Percentiles rank a stretch among this genome's conserved stretches.
Conservation (phyloP, 106 monocot genomes). For the Iris macrosiphon region DNA sequence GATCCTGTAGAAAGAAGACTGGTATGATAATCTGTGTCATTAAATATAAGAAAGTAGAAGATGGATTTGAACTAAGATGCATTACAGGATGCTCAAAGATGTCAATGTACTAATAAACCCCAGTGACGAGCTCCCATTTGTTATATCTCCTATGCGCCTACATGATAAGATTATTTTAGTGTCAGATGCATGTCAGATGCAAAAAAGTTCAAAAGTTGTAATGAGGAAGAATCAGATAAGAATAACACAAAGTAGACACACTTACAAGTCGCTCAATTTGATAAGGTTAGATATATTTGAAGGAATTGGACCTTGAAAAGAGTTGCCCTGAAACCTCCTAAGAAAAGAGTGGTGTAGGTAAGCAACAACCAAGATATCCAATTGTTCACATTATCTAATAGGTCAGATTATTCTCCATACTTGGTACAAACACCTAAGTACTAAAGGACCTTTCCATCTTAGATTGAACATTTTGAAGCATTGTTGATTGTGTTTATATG, state of each 20-base stretch:
- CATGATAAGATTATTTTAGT: constrained; percentile 1
- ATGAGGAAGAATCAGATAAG: not conserved
- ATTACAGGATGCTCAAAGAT: constrained; percentile 67
- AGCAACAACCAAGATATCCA: no score
- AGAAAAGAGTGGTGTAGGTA: no score
- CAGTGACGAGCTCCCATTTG: constrained; percentile 64
- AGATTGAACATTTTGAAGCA: not conserved
- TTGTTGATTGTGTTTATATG: not conserved
- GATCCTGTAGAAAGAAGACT: constrained; percentile 30
- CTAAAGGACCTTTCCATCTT: not conserved
- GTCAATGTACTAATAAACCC: constrained; percentile 61
- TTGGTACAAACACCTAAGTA: not conserved
- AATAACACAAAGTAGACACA: not conserved
- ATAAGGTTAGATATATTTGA: constrained; percentile 39
- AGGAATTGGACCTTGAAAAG: constrained; percentile 73
- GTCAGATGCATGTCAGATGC: no score
- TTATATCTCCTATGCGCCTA: constrained; percentile 71
- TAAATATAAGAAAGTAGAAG: constrained; percentile 1
- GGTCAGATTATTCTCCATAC: not conserved
- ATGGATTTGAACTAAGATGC: not conserved
- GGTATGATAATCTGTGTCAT: not conserved
- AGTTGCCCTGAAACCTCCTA: constrained; percentile 76
- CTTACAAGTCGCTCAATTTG: constrained; percentile 32
- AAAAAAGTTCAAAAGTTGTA: not conserved
- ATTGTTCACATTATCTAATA: constrained; percentile 9